These are phyloP conservation scores for Calophaca sinica DNA, from an alignment of 306 rosid species.

Conservation along the genomic window DNA sequence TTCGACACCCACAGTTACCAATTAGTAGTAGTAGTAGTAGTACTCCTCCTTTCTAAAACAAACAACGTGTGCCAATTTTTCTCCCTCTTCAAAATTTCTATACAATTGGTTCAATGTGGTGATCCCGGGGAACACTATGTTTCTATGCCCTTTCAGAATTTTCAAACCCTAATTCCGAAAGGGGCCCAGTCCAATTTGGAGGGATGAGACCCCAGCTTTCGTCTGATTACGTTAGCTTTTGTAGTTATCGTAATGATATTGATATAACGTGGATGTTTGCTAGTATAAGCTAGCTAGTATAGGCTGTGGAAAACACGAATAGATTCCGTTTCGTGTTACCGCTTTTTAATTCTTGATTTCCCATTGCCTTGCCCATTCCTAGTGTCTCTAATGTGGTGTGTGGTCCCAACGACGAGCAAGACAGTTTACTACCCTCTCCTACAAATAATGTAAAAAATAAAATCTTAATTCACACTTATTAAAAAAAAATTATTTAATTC, in stretches of 20 bases:
- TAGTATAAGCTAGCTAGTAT: too few species aligned
- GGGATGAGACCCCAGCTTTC: slow-evolving; percentile 20
- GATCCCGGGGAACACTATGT: slow-evolving; percentile 19
- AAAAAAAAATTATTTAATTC: too few species aligned
- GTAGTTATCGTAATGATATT: too few species aligned
- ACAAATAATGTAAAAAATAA: too few species aligned
- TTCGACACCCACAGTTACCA: not conserved
- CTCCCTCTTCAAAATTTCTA: too few species aligned
- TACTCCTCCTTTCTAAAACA: too few species aligned
- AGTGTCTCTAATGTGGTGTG: not conserved
- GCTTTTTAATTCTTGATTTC: not conserved
- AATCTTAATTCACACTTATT: too few species aligned
- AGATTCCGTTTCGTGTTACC: slow-evolving; percentile 1
- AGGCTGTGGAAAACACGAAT: not conserved
- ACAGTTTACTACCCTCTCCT: too few species aligned
- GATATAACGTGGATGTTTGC: too few species aligned
- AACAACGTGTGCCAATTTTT: not conserved
- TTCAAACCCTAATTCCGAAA: not conserved
- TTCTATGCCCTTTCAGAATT: slow-evolving; percentile 5
- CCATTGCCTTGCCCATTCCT: not conserved
- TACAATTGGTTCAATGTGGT: slow-evolving; percentile 4
- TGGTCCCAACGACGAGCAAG: slow-evolving; percentile 40
- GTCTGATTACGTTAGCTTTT: too few species aligned
- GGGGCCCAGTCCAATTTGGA: slow-evolving; percentile 38
- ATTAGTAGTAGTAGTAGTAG: too few species aligned